Evolutionary conservation across 805 yeast species (phyloP), one percentile per base, ranked within the genome.

Genomic region (Pichia membranifaciens): DNA sequence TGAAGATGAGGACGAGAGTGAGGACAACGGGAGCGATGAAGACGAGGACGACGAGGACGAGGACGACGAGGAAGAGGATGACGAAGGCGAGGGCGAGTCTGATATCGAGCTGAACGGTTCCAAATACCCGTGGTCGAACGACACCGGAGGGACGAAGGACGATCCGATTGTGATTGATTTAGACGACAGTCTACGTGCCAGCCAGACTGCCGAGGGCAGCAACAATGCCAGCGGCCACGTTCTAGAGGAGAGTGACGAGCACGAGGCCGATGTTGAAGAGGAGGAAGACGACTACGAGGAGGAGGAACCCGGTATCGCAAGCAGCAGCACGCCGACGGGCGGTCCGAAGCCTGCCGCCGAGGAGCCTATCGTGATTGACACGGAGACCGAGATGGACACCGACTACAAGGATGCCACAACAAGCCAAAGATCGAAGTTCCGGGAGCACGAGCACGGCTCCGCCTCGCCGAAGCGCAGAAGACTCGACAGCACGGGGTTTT

Each of bases 101-200:
- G n/a, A n/a, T 17, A 17, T 3, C n/a, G 34, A 9, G 29, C 20
- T 36, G 32, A 21, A 22, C 22, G 28, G 35, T n/a, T 25, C 13
- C 5, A 25, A 32, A 22, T 28, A 37, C 15, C 25, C 10, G 28
- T n/a, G 41, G 35, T n/a, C 21, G 4, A 17, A 7, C 15, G 38
- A 39, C 12, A 32, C 16, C 10, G 25, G 22, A 7, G 67, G 65
- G 4, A 60, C 64, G 1, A 54, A 57, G 32, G 66, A 61, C 17
- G 65, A 61, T 35, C 67, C 67, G 1, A 58, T 61, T 17, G 48
- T 61, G 2, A 46, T 60, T 9, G 44, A 40, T 12, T 10, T 25
- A 8, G 29, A 25, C 10, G 29, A 25, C 10, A 25, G 29, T 25
- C 29, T 25, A 8, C 29, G 10, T 25, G 29, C 10, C 29, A 25